Base-by-base conservation (phyloP, 345 rosid genomes). In the Kernera saxatilis region DNA sequence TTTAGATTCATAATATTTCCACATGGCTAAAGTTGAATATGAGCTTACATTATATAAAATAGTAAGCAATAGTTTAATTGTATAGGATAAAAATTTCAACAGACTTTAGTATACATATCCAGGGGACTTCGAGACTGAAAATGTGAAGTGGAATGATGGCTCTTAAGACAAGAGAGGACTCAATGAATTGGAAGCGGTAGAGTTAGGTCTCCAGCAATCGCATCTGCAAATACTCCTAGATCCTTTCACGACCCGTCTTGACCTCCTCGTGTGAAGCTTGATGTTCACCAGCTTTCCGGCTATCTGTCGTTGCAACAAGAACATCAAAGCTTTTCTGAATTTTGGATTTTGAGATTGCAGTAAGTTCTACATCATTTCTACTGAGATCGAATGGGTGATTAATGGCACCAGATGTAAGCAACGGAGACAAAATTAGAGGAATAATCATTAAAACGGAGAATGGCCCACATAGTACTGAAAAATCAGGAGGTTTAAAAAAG, bases 241-340 rank as follows among this genome's bases (percentile, higher is more conserved):
- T 62, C 80, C 98, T 81, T 78, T 83, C 76, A 91, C 97, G 5
- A 84, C 72, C 4, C 98, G 89, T 51, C 78, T 86, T 2, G 93
- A 77, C 78, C 99, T 85, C 75, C 88, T 74, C 1, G 76, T 84
- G 75, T 94, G 98, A 54, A 94, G 97, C 88, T 87, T 92, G 50
- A 89, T 84, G 75, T 83, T 95, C 69, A 85, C 82, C 85, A 90
- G 67, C 84, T 92, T 94, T 65, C 98, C 99, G 0, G 92, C 85
- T 77, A 92, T 77, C 97, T 92, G 85, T 55, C 35, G 22, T 59
- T 49, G 55, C 57, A 71, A 50, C 15, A 64, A 25, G 33, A 39
- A 70, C 36, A 71, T 58, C 13, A 54, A 1, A 7, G 21, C 7
- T 58, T 25, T 27, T 39, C 11, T 0, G 32, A 41, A 44, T 73